Base-by-base conservation (phyloP, 441 rosid species). In the Adansonia madagascariensis region DNA sequence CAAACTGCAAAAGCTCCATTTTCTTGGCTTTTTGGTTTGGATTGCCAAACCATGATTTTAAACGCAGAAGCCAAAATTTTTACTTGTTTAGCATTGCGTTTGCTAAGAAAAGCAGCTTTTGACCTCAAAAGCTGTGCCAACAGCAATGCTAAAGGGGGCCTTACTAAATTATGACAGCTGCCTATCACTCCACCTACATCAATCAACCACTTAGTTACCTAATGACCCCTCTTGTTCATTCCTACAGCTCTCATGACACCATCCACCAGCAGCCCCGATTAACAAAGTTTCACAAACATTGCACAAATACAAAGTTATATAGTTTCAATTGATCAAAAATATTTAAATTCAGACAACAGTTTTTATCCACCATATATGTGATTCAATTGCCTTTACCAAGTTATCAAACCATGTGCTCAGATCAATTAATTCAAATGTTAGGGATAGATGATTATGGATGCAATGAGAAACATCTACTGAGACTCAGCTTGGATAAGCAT, bases 331-430 rank as follows among this genome's bases (percentile, higher is more conserved):
- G 18, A 56, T 72, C 35, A 72, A 60, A 47, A 35, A 35, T 35
- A 71, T 70, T 52, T 50, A 56, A 39, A 72, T 57, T 17, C 31
- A 9, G 14, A 53, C 31, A 53, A 53, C 27, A 71, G 62, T n/a
- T 71, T 53, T 71, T 52, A 35, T 71, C 62, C 47, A 53, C 62
- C n/a, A 14, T 24, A 71, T 8, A 18, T 35, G 35, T 55, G 8
- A 72, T 41, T 55, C 52, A 71, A 35, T 55, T 55, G 62, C 75
- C 64, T 72, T 53, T 39, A 72, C 18, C 31, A 3, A 71, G 47
- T 17, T 55, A 55, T 2, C 15, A 71, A 55, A 55, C 64, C 35
- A 55, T 3, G 6, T 18, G 62, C 35, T 71, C 20, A n/a, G 27
- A 17, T 55, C 52, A 72, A 56, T 39, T 17, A 70, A 55, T 56